These are phyloP conservation scores for Monosporozyma servazzii DNA, from an alignment of 805 yeast species.

Conservation along the genomic window DNA sequence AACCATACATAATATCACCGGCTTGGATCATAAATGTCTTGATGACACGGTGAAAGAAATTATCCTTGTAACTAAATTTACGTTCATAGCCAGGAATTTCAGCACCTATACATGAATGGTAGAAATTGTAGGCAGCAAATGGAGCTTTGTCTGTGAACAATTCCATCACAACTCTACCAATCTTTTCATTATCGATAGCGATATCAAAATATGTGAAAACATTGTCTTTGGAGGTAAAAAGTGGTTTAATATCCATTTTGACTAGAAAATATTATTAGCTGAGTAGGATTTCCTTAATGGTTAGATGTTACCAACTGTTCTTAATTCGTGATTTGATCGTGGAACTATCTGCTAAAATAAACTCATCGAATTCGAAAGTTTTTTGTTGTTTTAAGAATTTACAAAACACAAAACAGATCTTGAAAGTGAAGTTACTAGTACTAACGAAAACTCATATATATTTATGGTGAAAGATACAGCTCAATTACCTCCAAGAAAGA, in stretches of 20 bases:
- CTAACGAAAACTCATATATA: neutral
- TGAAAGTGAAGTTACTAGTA: neutral
- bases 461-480: neutral
- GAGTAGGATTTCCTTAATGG: neutral
- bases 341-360: neutral
- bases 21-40: slow-evolving; percentile 65
- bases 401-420: neutral
- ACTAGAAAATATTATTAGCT: neutral
- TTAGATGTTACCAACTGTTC: neutral
- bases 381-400: neutral
- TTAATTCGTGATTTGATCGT: neutral
- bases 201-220: slow-evolving; percentile 42
- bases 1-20: slow-evolving; percentile 47
- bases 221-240: neutral
- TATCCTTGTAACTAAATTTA: slow-evolving; percentile 33
- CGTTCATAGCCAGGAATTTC: slow-evolving; percentile 12
- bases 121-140: slow-evolving; percentile 43
- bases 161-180: slow-evolving; percentile 58
- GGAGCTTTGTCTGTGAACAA: slow-evolving; percentile 46
- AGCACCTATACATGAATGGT: slow-evolving; percentile 36
- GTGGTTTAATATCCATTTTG: neutral
- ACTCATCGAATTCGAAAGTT: neutral
- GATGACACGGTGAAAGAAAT: slow-evolving; percentile 52
- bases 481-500: neutral
- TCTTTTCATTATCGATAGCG: slow-evolving; percentile 31